Conservation (phyloP, 1,139 yeast species). For the Yamadazyma mexicana region DNA sequence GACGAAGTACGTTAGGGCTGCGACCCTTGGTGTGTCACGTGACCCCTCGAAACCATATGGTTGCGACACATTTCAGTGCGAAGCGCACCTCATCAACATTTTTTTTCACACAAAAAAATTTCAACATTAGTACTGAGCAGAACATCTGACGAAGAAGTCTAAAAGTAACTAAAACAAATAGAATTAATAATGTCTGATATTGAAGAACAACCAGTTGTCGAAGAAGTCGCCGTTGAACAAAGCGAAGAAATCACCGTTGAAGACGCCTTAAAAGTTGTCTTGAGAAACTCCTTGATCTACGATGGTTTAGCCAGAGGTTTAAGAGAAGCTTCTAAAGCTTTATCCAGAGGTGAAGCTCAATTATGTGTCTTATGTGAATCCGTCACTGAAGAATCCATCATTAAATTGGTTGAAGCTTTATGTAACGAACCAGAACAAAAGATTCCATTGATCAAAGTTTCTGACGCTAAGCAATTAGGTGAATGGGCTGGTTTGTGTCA, state of each 20-base stretch:
- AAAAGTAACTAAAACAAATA: constrained; percentile 14
- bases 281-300: constrained; percentile 97
- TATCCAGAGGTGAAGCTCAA: constrained; percentile 96
- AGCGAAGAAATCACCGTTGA: constrained; percentile 92
- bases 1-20: no score
- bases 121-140: constrained; percentile 68
- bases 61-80: no score
- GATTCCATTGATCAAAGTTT: constrained; percentile 98
- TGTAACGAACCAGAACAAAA: constrained; percentile 97
- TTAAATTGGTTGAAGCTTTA: constrained; percentile 98
- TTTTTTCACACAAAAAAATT: neutral
- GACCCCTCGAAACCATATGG: no score
- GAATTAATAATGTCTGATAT: constrained; percentile 74
- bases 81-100: neutral
- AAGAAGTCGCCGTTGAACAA: constrained; percentile 82
- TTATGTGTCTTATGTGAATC: constrained; percentile 97
- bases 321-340: constrained; percentile 99
- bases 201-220: constrained; percentile 83
- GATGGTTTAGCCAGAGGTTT: constrained; percentile 99
- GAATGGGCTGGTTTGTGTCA: constrained; percentile 99
- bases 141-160: constrained; percentile 86
- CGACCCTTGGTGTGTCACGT: neutral
- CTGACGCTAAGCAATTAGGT: constrained; percentile 99
- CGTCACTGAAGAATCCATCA: constrained; percentile 96
- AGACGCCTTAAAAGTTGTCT: constrained; percentile 98